Evolutionary conservation across 2,329 filamentous ascomycete genomes (phyloP), one percentile per base, ranked within the genome.

Genomic region (Penicillium hesseltinei): DNA sequence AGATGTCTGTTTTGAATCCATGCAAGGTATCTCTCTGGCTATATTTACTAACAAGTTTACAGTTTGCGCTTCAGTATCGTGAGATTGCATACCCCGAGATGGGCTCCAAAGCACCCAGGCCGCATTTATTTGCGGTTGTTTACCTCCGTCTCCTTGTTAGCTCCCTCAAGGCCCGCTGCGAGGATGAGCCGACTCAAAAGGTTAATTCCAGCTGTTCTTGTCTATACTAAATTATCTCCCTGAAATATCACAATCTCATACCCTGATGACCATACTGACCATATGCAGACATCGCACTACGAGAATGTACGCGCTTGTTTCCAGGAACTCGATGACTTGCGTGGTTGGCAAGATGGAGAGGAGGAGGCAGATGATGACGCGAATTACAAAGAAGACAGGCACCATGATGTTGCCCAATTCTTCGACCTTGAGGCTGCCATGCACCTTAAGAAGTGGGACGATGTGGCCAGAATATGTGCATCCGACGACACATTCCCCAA

Each of bases 61-160:
- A 56, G 53, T 56, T 56, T 36, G 48, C 53, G 10, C n/a, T 44
- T 19, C 39, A 31, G 4, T 56, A 51, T 51, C 53, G 53, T 25
- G 15, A 17, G 10, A 23, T 38, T 44, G 46, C 46, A 29, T 50
- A 51, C 19, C 47, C 39, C 3, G n/a, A 51, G 21, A 43, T 11
- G 17, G 27, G 5, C 3, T 23, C 31, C 10, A 25, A 38, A 29
- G 53, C 23, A 44, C 53, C 53, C 3, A 35, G 53, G 2, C 46
- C 39, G 5, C 53, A 56, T 31, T 15, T 56, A 1, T 56, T 56
- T 31, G 29, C 46, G 19, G 40, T 56, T 29, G 19, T 13, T 43
- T 51, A 44, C 13, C 31, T 56, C n/a, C 39, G 13, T 29, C 13
- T 56, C 27, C 46, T 56, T 51, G 39, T n/a, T 25, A 11, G 8